Conservation (phyloP, 805 yeast genomes). For the Metschnikowia shivogae region DNA sequence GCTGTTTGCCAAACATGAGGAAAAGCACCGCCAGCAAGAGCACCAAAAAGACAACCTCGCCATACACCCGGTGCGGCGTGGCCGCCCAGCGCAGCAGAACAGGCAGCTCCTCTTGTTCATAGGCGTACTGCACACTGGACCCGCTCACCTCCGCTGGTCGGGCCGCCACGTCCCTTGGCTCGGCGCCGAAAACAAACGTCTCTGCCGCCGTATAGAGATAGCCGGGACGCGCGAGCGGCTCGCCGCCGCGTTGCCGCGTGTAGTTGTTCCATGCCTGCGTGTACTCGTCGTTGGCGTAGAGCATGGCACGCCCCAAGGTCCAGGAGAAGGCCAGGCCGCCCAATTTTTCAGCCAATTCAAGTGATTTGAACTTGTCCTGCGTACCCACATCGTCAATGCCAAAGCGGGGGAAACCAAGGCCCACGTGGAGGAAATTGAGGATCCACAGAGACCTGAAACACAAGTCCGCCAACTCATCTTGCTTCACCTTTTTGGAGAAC, state of each 20-base stretch:
- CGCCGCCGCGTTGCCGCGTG: conserved; percentile 10
- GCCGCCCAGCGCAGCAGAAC: conserved; percentile 38
- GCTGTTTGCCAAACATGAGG: conserved; percentile 32
- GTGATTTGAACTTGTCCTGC: conserved; percentile 25
- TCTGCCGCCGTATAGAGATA: conserved; percentile 47
- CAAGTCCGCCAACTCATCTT: conserved; percentile 46
- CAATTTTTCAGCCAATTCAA: conserved; percentile 42
- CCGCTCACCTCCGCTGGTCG: conserved; percentile 38
- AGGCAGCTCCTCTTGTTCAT: conserved; percentile 23
- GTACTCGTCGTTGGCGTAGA: conserved; percentile 57
- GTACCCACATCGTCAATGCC: conserved; percentile 33
- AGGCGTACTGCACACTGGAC: conserved; percentile 25
- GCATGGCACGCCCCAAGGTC: conserved; percentile 58
- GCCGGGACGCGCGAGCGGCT: conserved; percentile 35
- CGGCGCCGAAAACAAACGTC: conserved; percentile 52
- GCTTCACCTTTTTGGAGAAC: conserved; percentile 28
- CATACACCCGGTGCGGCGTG: conserved; percentile 42
- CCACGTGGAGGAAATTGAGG: conserved; percentile 52
- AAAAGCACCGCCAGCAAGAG: conserved; percentile 24
- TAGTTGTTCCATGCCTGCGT: conserved; percentile 38
- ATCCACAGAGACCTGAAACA: conserved; percentile 65
- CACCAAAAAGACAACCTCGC: conserved; percentile 27
- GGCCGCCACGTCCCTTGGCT: conserved; percentile 32
- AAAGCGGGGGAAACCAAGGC: conserved; percentile 54
- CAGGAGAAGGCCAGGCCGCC: conserved; percentile 47